Base-by-base conservation (phyloP, 768 basidiomycete species). In the Cyclocybe cylindracea region DNA sequence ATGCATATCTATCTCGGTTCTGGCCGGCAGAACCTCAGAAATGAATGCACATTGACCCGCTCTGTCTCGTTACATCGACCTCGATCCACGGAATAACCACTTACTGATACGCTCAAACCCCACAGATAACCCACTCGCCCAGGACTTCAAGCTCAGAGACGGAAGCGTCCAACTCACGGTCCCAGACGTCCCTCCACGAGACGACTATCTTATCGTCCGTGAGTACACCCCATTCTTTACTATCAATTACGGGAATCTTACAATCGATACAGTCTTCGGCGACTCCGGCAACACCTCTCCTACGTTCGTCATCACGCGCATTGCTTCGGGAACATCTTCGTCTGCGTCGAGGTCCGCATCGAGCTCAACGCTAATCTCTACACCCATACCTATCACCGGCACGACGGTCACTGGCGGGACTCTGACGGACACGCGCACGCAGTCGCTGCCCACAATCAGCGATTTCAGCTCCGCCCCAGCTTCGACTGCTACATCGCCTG, bases 161-260 rank as follows among this genome's bases (percentile, higher is more conserved):
- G 87, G 86, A 16, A 58, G 65, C 13, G 78, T 79, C 7, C 32
- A 71, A 10, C 59, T 89, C 49, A 74, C 65, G 0, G 83, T 89
- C 16, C 87, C 87, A 0, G 14, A 66, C 6, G 77, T 84, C 4
- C 39, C 63, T 3, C 60, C 70, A 7, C 61, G 76, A 33, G 54
- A 68, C 37, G 71, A 82, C 65, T 90, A 87, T 57, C 76, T 84
- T 48, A 67, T 90, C 61, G 84, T 79, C 53, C 61, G 87, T 88
- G 62, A 73, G 87, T 81, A n/a, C 33, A 3, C 29, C 19, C 42
- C 5, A 29, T 19, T 41, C 16, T 19, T 32, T 9, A 14, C 24
- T 51, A 9, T 50, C 7, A 36, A n/a, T 51, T 7, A 46, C 45
- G 18, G 42, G 36, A 16, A 43, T 29, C 19, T 54, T 16, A 24